Conservation (phyloP, 129 eudicot genomes). For the Chrysanthemum makinoi region DNA sequence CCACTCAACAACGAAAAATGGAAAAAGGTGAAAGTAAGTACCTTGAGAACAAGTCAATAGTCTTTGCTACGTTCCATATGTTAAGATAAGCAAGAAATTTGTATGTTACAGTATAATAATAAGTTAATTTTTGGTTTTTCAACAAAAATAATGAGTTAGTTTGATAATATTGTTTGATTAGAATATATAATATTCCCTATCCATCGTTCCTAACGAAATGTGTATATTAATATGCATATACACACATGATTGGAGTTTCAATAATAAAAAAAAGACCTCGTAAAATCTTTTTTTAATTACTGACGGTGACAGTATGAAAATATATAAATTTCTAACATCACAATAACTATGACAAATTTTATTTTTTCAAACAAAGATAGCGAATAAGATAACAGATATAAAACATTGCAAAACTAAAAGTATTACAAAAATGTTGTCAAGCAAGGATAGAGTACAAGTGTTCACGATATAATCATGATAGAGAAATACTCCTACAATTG, state of each 20-base stretch:
- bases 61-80: slow-evolving; percentile 1
- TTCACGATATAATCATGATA: neutral
- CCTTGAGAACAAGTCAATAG: slow-evolving; percentile 18
- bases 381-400: neutral
- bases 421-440: slow-evolving; percentile 2
- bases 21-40: neutral
- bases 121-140: neutral
- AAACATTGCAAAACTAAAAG: neutral
- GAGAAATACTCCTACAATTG: neutral
- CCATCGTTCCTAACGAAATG: slow-evolving; percentile 8
- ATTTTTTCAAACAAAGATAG: slow-evolving; percentile 8
- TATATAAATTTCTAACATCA: neutral
- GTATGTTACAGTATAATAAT: neutral
- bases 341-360: neutral
- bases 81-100: slow-evolving; percentile 19
- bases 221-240: neutral
- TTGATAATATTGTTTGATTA: slow-evolving; percentile 7
- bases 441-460: slow-evolving; percentile 9
- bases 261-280: slow-evolving; percentile 10
- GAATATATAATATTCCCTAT: slow-evolving; percentile 18
- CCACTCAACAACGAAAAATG: neutral
- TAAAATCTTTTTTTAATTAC: slow-evolving; percentile 4
- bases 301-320: slow-evolving; percentile 1
- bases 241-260: neutral
- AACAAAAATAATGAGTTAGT: neutral